Evolutionary conservation across 202 grass and related monocot genomes (phyloP).

Genomic region (Bolboschoenoplectus hybrid): DNA sequence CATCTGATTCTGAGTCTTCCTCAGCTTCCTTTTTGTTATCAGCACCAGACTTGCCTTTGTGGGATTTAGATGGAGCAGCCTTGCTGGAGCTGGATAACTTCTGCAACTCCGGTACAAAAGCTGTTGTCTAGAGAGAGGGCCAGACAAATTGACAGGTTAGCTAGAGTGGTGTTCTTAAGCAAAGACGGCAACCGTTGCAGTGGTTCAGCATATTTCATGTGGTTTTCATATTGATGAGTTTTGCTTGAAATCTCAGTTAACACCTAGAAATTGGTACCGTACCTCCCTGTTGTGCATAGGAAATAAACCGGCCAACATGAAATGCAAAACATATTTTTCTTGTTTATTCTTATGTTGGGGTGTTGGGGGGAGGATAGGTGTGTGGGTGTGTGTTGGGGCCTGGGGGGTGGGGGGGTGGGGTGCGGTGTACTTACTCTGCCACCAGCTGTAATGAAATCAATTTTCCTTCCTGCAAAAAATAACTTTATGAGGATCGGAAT

Average conservation of each 20-base stretch:
- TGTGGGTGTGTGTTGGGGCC: neutral
- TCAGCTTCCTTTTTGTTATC: slow-evolving; percentile 24
- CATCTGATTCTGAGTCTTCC: slow-evolving; percentile 24
- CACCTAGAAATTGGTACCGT: neutral
- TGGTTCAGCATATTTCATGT: neutral
- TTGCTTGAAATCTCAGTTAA: neutral
- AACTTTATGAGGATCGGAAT: slow-evolving; percentile 27
- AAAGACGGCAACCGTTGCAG: neutral
- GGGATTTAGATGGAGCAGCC: slow-evolving; percentile 16
- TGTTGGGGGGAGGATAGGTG: neutral
- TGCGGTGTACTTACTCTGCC: slow-evolving; percentile 57
- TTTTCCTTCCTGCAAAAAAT: slow-evolving; percentile 66
- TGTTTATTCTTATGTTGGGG: neutral
- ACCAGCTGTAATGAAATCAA: slow-evolving; percentile 67
- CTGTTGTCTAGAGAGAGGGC: slow-evolving; percentile 52
- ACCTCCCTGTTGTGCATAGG: neutral
- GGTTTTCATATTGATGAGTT: neutral
- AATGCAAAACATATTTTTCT: neutral
- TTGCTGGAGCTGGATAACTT: slow-evolving; percentile 44
- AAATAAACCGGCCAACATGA: neutral
- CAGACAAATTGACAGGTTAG: neutral
- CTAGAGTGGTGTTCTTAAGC: neutral
- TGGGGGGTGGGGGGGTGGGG: neutral
- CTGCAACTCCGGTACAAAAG: slow-evolving; percentile 71
- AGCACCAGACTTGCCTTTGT: slow-evolving; percentile 39